phyloP scores from a whole-genome alignment of 208 protist genomes.

The Crithidia mellificae region DNA sequence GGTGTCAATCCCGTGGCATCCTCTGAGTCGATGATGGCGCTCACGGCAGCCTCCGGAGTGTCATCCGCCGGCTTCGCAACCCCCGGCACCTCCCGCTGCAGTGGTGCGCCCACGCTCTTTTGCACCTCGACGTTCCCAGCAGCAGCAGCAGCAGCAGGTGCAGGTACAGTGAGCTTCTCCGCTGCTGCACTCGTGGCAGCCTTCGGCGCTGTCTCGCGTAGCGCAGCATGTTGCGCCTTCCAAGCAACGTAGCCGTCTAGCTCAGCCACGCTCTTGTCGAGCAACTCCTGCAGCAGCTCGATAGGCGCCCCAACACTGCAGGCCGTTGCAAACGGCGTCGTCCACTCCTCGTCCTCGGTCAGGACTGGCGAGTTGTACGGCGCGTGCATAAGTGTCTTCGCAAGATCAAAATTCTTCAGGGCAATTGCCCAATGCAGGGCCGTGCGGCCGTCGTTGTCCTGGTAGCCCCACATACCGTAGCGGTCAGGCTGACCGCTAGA shows the following conservation, averaged over 20 bases:
- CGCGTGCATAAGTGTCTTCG: slow-evolving; percentile 47
- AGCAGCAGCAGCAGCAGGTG: no score
- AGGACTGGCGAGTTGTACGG: slow-evolving; percentile 67
- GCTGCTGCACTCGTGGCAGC: background rate
- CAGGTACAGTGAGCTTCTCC: no score
- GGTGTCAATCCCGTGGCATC: slow-evolving; percentile 78
- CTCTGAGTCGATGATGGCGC: slow-evolving; percentile 39
- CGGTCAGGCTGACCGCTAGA: slow-evolving; percentile 22
- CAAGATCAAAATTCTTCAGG: slow-evolving; percentile 75
- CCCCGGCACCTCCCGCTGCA: background rate
- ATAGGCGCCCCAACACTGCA: slow-evolving; percentile 76
- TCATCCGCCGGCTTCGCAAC: slow-evolving; percentile 1
- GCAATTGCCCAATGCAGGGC: slow-evolving; percentile 89
- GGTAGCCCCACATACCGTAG: slow-evolving; percentile 66
- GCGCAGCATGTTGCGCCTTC: slow-evolving; percentile 1
- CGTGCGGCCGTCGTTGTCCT: slow-evolving; percentile 86
- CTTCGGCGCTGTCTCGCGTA: background rate
- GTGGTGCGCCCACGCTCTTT: background rate
- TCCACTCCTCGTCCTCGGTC: slow-evolving; percentile 71
- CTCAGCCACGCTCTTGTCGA: slow-evolving; percentile 45
- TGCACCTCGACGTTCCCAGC: background rate
- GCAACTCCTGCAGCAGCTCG: slow-evolving; percentile 54
- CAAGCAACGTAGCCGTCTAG: slow-evolving; percentile 27
- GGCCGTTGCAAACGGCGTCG: slow-evolving; percentile 78
- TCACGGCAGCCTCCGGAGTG: slow-evolving; percentile 3